Evolutionary conservation across 2,329 filamentous ascomycete genomes (phyloP).

Genomic region (Blastomyces parvus): DNA sequence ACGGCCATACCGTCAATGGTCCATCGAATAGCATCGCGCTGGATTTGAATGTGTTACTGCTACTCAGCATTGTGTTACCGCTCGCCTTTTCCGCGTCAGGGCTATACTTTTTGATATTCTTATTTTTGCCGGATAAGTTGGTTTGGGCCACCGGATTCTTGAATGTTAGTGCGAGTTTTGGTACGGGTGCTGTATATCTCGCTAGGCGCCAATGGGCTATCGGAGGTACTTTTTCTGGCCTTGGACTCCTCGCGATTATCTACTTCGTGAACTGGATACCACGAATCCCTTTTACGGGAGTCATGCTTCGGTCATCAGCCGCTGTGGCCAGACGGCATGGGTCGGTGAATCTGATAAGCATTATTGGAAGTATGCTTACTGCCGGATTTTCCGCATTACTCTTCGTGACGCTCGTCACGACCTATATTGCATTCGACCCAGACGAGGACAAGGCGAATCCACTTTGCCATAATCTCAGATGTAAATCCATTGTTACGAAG

Average conservation of each 20-base stretch:
- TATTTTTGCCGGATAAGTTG: constrained; percentile 75
- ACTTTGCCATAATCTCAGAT: constrained; percentile 51
- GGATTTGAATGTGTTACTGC: constrained; percentile 72
- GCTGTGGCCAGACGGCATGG: constrained; percentile 76
- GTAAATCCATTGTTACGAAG: constrained; percentile 67
- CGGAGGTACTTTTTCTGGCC: constrained; percentile 78
- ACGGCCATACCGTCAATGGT: constrained; percentile 65
- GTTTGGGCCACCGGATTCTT: constrained; percentile 89
- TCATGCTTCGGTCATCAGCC: constrained; percentile 81
- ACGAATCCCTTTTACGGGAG: constrained; percentile 78
- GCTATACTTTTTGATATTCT: constrained; percentile 64
- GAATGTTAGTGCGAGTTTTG: constrained; percentile 76
- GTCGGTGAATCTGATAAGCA: constrained; percentile 75
- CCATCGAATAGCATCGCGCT: constrained; percentile 57
- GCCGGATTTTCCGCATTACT: constrained; percentile 77
- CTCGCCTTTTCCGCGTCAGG: constrained; percentile 67
- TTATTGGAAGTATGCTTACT: constrained; percentile 69
- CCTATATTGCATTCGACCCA: constrained; percentile 78
- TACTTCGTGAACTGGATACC: constrained; percentile 85
- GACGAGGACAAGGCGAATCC: constrained; percentile 38
- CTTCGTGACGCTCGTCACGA: constrained; percentile 71
- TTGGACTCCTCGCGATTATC: constrained; percentile 67
- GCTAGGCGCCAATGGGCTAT: constrained; percentile 66
- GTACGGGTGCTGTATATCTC: constrained; percentile 78
- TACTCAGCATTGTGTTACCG: constrained; percentile 70